Percentiles rank a stretch among this genome's conserved stretches.
These are phyloP conservation scores for Fomitopsis schrenkii DNA, from an alignment of 1,284 basidiomycete species.

Conservation along the genomic window DNA sequence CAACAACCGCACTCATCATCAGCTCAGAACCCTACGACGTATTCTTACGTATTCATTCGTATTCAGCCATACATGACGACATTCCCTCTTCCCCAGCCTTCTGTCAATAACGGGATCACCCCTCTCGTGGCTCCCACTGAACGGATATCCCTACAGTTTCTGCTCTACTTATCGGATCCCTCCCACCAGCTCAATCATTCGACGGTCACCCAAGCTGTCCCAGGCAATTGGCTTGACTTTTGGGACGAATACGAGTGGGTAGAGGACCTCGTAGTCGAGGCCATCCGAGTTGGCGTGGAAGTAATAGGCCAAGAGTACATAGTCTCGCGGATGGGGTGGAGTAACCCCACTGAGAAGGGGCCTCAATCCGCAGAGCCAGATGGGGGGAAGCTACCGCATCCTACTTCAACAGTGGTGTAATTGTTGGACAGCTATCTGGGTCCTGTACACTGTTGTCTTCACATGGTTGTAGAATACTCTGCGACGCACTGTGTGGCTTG, in stretches of 20 bases:
- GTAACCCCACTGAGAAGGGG: slow-evolving; percentile 24
- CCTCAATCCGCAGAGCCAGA: slow-evolving; percentile 3
- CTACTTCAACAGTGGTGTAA: neutral
- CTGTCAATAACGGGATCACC: slow-evolving; percentile 10
- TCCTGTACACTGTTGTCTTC: too few relatives aligned
- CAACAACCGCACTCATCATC: slow-evolving; percentile 36
- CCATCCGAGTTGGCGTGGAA: slow-evolving; percentile 77
- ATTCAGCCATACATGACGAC: slow-evolving; percentile 82
- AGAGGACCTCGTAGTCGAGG: slow-evolving; percentile 87
- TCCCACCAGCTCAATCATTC: slow-evolving; percentile 72
- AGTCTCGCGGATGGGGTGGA: slow-evolving; percentile 78
- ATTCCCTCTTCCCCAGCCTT: slow-evolving; percentile 37
- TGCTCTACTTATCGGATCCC: slow-evolving; percentile 82
- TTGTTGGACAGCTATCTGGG: too few relatives aligned
- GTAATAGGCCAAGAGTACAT: slow-evolving; percentile 87
- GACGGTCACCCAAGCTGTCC: slow-evolving; percentile 79
- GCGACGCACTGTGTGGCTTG: too few relatives aligned
- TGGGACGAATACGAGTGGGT: slow-evolving; percentile 96
- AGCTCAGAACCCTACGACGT: slow-evolving; percentile 73
- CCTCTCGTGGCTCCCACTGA: slow-evolving; percentile 21
- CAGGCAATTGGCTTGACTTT: slow-evolving; percentile 77
- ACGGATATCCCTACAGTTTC: slow-evolving; percentile 74
- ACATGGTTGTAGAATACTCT: too few relatives aligned
- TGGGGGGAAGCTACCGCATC: slow-evolving; percentile 18
- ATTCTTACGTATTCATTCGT: slow-evolving; percentile 90